A percentile compares a stretch with the other conserved stretches of the same genome.
Evolutionary conservation across 805 yeast genomes (phyloP).

Genomic region (Metschnikowia anglica): DNA sequence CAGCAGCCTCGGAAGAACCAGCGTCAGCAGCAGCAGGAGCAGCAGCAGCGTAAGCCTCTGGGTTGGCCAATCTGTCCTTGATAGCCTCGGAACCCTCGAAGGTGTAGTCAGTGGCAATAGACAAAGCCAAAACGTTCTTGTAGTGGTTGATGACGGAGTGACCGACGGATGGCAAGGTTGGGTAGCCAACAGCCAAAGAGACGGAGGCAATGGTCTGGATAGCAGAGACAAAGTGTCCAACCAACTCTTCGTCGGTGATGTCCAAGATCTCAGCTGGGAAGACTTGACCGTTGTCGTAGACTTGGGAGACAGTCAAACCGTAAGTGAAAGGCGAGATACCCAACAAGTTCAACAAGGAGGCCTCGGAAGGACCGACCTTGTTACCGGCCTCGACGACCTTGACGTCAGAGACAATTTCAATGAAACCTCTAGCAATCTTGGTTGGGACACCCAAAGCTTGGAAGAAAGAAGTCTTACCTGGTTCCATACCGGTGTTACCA

Average conservation of each 20-base stretch:
- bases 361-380: slow-evolving; percentile 99
- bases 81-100: slow-evolving; percentile 98
- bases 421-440: slow-evolving; percentile 99
- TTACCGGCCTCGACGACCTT: slow-evolving; percentile 84
- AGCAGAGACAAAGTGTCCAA: slow-evolving; percentile 89
- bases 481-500: slow-evolving; percentile 99
- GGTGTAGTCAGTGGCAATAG: slow-evolving; percentile 98
- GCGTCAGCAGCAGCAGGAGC: slow-evolving; percentile 96
- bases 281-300: slow-evolving; percentile 97
- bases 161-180: slow-evolving; percentile 98
- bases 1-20: slow-evolving; percentile 55
- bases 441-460: slow-evolving; percentile 99
- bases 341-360: slow-evolving; percentile 97
- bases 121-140: slow-evolving; percentile 97
- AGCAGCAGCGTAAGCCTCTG: slow-evolving; percentile 99
- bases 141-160: slow-evolving; percentile 98
- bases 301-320: slow-evolving; percentile 96
- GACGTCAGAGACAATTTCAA: slow-evolving; percentile 97
- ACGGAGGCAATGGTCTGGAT: slow-evolving; percentile 90
- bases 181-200: slow-evolving; percentile 98
- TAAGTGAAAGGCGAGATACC: slow-evolving; percentile 99
- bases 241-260: slow-evolving; percentile 96
- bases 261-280: slow-evolving; percentile 97
- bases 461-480: slow-evolving; percentile 99
- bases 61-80: slow-evolving; percentile 99